Conservation (phyloP, 176 grass and related monocot species). For the Triticum aestivum region IWGSC_CS_RefSeq_v2.1 NC_057804.1:90787631-90788130, state of each 20-base stretch:
- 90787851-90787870: not conserved
- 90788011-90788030: not conserved
- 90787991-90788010: not conserved
- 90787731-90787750: not conserved
- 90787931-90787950: not conserved
- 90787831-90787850: not conserved
- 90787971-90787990: not conserved
- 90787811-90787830: not conserved
- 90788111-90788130: not conserved
- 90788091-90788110: conserved; percentile 4
- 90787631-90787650: not conserved
- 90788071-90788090: not conserved
- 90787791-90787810: not conserved
- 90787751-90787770: not conserved
- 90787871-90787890: not conserved
- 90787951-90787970: not conserved
- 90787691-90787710: not conserved
- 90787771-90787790: not conserved
- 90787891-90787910: not conserved
- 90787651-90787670: not conserved
- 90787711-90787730: not conserved
- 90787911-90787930: conserved; percentile 1
- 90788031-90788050: not conserved
- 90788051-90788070: not conserved
- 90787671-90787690: not conserved